phyloP scores from a whole-genome alignment of 1,139 yeast genomes.

The Suhomyces ambrosiae region DNA sequence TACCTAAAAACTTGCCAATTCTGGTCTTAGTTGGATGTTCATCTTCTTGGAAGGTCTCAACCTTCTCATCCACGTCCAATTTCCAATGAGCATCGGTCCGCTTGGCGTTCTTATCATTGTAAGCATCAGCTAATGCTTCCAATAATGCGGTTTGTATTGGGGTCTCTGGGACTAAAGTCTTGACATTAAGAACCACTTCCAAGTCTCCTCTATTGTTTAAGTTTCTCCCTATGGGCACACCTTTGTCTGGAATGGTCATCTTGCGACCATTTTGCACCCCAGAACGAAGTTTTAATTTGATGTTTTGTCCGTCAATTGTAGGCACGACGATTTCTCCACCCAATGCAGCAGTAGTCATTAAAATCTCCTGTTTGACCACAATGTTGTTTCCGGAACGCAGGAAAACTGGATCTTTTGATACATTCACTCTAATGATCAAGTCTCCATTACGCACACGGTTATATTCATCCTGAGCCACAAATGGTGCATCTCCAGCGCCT shows the following conservation, averaged over 20 bases:
- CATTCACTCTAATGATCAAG: slow-evolving; percentile 76
- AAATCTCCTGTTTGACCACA: slow-evolving; percentile 63
- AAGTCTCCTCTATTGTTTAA: slow-evolving; percentile 73
- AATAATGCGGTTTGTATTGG: slow-evolving; percentile 90
- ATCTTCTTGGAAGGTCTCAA: slow-evolving; percentile 34
- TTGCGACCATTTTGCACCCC: slow-evolving; percentile 82
- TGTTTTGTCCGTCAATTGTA: slow-evolving; percentile 73
- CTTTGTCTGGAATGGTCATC: slow-evolving; percentile 81
- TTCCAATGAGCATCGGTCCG: slow-evolving; percentile 64
- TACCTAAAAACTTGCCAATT: slow-evolving; percentile 63
- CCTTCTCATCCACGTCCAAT: slow-evolving; percentile 36
- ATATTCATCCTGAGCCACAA: slow-evolving; percentile 63
- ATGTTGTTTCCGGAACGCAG: slow-evolving; percentile 66
- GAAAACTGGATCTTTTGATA: slow-evolving; percentile 72
- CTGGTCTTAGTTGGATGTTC: slow-evolving; percentile 60
- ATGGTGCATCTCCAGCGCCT: slow-evolving; percentile 91
- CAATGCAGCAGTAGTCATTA: slow-evolving; percentile 94
- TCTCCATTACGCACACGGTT: slow-evolving; percentile 79
- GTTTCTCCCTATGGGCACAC: slow-evolving; percentile 72
- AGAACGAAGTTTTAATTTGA: slow-evolving; percentile 79
- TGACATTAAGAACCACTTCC: slow-evolving; percentile 72
- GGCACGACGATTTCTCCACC: slow-evolving; percentile 92
- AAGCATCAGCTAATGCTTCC: slow-evolving; percentile 92
- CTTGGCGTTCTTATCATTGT: slow-evolving; percentile 77
- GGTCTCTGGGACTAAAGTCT: slow-evolving; percentile 71